Evolutionary conservation across 495 filamentous ascomycete genomes (phyloP), one percentile per base, ranked within the genome.

Genomic region (Annulohypoxylon stygium): DNA sequence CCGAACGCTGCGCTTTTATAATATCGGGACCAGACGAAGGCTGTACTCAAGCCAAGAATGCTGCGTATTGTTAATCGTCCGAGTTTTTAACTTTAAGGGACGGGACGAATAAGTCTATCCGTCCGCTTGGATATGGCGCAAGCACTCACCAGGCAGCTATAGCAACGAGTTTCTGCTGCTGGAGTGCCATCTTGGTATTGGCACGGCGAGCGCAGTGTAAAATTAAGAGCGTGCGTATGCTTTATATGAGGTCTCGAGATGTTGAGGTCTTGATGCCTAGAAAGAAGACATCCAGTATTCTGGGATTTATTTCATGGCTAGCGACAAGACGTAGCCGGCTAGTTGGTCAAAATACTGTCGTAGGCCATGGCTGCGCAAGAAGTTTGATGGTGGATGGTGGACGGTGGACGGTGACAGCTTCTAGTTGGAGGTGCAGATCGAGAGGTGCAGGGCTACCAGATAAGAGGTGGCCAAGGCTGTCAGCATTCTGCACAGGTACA

Each of bases 1-100:
- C 73, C 73, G 57, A 71, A 75, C 16, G 73, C 73, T 54, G 73
- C 73, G 37, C 73, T 75, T 51, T 72, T 71, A 16, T 75, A 75
- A 41, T 75, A 75, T 57, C 73, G 64, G 16, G 72, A 75, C 72
- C 67, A 71, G 58, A 70, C 26, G 59, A 75, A 67, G 34, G 64
- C 37, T 10, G 62, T 68, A 37, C 71, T 74, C 4, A 67, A 33
- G 12, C 71, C 34, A 25, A 74, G 62, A 43, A 70, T 63, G 51
- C 71, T 74, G 10, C 9, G 18, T 12, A 9, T 14, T 0, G 61
- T 74, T 41, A 74, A 48, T 43, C 20, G 62, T 48, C 48, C 47
- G 30, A 16, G 16, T 61, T 60, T 61, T 60, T 57, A 16, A 60
- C 41, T 61, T n/a, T n/a, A 51, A 41, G 11, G 14, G 43, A 45